Percentiles rank a stretch among this genome's conserved stretches.
phyloP scores from a whole-genome alignment of 192 early-diverging fungal species.

The Coemansia sp. region DNA sequence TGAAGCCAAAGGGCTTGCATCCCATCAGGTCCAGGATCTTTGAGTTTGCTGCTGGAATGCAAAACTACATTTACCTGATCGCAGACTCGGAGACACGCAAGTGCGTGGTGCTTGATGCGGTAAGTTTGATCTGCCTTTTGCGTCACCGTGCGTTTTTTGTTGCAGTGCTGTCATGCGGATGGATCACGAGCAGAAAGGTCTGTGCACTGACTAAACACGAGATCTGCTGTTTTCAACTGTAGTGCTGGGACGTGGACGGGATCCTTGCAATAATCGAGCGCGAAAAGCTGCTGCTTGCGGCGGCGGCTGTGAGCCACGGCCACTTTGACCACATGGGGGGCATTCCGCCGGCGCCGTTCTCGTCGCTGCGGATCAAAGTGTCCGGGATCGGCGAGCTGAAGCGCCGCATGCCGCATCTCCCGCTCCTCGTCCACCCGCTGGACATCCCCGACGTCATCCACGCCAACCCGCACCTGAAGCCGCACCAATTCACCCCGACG shows the following conservation, averaged over 20 bases:
- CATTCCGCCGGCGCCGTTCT: constrained; percentile 83
- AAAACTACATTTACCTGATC: constrained; percentile 84
- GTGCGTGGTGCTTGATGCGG: constrained; percentile 83
- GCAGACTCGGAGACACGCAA: constrained; percentile 68
- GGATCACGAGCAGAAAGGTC: background rate
- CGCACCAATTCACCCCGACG: constrained; percentile 62
- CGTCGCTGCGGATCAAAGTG: constrained; percentile 77
- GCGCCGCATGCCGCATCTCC: constrained; percentile 71
- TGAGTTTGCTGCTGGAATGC: constrained; percentile 79
- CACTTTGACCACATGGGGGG: constrained; percentile 91
- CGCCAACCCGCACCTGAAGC: constrained; percentile 67
- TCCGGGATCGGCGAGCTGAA: constrained; percentile 75
- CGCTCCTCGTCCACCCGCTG: constrained; percentile 71
- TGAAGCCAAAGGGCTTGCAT: constrained; percentile 55
- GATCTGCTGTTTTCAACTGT: background rate
- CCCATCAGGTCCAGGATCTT: constrained; percentile 78
- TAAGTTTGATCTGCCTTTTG: background rate
- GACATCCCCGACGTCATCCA: constrained; percentile 73
- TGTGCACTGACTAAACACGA: background rate
- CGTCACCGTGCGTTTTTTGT: background rate
- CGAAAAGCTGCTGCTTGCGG: constrained; percentile 69
- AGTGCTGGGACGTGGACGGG: constrained; percentile 91
- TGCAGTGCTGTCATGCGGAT: background rate
- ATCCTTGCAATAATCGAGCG: constrained; percentile 65
- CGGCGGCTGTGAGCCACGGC: constrained; percentile 76